phyloP scores from a whole-genome alignment of 2,329 filamentous ascomycete species.

The Colletotrichum chrysophilum region DNA sequence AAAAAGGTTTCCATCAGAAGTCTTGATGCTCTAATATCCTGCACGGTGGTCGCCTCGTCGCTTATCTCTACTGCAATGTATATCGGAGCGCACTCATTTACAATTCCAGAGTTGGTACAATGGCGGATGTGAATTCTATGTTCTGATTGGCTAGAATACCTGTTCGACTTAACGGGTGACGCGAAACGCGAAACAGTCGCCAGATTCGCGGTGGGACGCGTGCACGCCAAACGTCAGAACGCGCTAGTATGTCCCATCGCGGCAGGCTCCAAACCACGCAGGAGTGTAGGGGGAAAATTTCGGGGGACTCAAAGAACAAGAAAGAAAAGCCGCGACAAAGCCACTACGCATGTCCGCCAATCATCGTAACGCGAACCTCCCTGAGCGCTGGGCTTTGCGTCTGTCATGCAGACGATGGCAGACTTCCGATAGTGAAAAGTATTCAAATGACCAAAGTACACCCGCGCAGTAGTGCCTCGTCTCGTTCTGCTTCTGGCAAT shows the following conservation, averaged over 20 bases:
- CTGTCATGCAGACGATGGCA: background rate
- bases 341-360: background rate
- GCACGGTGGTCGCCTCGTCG: background rate
- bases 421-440: background rate
- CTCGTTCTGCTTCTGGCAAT: background rate
- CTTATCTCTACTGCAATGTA: background rate
- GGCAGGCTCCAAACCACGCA: background rate
- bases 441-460: background rate
- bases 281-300: background rate
- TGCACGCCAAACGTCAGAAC: background rate
- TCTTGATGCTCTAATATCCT: background rate
- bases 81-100: background rate
- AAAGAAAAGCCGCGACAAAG: background rate
- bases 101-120: background rate
- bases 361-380: background rate
- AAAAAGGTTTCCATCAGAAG: background rate
- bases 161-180: background rate
- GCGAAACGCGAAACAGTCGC: slow-evolving; percentile 4
- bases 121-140: background rate
- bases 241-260: background rate
- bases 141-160: background rate
- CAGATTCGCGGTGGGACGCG: background rate
- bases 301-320: background rate
- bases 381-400: background rate
- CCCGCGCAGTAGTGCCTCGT: background rate